A percentile compares a stretch with the other conserved stretches of the same genome.
Evolutionary conservation across 2,329 filamentous ascomycete genomes (phyloP).

Genomic region (Diaporthe destruens): DNA sequence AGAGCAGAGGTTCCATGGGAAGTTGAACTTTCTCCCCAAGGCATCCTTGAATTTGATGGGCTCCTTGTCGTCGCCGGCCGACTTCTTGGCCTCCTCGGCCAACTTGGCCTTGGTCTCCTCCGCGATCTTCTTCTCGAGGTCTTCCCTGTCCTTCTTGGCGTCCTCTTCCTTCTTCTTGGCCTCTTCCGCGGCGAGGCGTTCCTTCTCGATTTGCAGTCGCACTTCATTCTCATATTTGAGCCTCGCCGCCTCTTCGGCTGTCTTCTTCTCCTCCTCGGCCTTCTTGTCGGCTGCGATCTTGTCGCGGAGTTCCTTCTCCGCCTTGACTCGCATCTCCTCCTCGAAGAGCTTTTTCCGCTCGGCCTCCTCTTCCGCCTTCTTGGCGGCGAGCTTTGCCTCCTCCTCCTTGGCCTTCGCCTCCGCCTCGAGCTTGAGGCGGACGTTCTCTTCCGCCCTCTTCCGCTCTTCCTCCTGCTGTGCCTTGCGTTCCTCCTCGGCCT

Average conservation of each 20-base stretch:
- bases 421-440: constrained; percentile 59
- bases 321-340: constrained; percentile 50
- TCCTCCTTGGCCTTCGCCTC: constrained; percentile 62
- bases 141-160: constrained; percentile 57
- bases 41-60: constrained; percentile 94
- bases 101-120: constrained; percentile 55
- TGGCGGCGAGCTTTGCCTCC: constrained; percentile 54
- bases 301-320: constrained; percentile 42
- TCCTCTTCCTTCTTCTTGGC: constrained; percentile 46
- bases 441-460: constrained; percentile 62
- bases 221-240: constrained; percentile 48
- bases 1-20: constrained; percentile 87
- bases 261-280: constrained; percentile 53
- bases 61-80: constrained; percentile 73
- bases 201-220: constrained; percentile 57
- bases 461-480: constrained; percentile 55
- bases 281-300: constrained; percentile 51
- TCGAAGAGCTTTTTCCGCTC: constrained; percentile 61
- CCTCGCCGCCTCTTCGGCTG: constrained; percentile 52
- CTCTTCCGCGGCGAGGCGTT: constrained; percentile 59
- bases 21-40: constrained; percentile 90
- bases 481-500: constrained; percentile 53
- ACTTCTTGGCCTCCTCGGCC: constrained; percentile 57
- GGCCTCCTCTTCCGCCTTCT: constrained; percentile 50
- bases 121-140: constrained; percentile 53